Conservation (phyloP, 1,139 yeast genomes). For the Diutina scorzettiae region DNA sequence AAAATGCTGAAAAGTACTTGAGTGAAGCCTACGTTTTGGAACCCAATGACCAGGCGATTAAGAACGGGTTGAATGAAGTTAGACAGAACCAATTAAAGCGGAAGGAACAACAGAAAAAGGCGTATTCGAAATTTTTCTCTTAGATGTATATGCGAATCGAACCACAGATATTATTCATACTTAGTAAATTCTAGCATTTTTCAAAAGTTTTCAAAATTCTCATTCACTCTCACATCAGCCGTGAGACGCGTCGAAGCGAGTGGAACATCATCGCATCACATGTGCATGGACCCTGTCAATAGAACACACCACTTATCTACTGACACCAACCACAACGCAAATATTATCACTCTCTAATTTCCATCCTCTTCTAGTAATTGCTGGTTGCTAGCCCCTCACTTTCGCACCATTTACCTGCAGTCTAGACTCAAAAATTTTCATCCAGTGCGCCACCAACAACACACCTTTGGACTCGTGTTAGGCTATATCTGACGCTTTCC, state of each 20-base stretch:
- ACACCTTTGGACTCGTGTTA: slow-evolving; percentile 1
- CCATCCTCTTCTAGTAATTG: no score
- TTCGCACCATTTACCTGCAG: no score
- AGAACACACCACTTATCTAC: no score
- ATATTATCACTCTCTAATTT: no score
- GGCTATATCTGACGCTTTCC: slow-evolving; percentile 4
- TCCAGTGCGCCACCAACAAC: slow-evolving; percentile 6
- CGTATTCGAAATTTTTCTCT: slow-evolving; percentile 69
- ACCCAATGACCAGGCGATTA: slow-evolving; percentile 68
- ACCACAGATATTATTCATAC: neutral
- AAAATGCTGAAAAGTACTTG: slow-evolving; percentile 54
- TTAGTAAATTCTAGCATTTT: neutral
- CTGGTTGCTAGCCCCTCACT: no score
- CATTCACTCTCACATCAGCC: no score
- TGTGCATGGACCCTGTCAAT: no score
- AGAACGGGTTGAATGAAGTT: slow-evolving; percentile 54
- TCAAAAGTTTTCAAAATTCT: neutral
- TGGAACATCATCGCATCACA: neutral
- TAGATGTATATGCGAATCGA: slow-evolving; percentile 7
- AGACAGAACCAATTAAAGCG: slow-evolving; percentile 40
- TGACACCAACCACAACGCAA: no score
- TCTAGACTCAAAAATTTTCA: slow-evolving; percentile 5
- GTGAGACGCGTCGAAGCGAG: no score
- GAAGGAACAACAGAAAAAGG: slow-evolving; percentile 65
- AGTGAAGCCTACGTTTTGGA: slow-evolving; percentile 52